phyloP scores from a whole-genome alignment of 495 filamentous ascomycete genomes.

The Aspergillus incahuasiensis region DNA sequence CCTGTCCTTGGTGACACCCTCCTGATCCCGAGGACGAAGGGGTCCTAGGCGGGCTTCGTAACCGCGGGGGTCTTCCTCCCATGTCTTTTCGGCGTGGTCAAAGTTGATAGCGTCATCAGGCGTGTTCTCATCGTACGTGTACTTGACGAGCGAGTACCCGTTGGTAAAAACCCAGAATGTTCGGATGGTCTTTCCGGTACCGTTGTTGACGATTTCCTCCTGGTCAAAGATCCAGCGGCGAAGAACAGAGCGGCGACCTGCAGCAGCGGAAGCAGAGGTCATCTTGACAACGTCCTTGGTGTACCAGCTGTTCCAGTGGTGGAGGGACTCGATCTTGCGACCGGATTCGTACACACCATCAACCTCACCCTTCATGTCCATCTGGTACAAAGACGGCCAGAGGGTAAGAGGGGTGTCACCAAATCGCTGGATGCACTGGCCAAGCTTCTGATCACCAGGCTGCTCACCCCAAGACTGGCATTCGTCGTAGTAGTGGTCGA shows the following conservation, averaged over 20 bases:
- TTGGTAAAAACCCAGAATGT: slow-evolving; percentile 56
- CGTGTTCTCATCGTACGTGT: slow-evolving; percentile 42
- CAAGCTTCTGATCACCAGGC: slow-evolving; percentile 57
- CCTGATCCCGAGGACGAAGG: slow-evolving; percentile 41
- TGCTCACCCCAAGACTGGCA: slow-evolving; percentile 50
- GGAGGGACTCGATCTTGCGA: slow-evolving; percentile 51
- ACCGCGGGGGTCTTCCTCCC: slow-evolving; percentile 46
- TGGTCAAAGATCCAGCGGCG: slow-evolving; percentile 58
- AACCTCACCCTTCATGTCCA: slow-evolving; percentile 56
- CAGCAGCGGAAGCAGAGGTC: slow-evolving; percentile 50
- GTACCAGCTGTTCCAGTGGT: slow-evolving; percentile 61
- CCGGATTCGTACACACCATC: slow-evolving; percentile 63
- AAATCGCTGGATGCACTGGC: slow-evolving; percentile 56
- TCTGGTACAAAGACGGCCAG: slow-evolving; percentile 57
- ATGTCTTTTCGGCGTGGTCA: slow-evolving; percentile 56
- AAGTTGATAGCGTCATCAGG: slow-evolving; percentile 49
- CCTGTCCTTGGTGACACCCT: slow-evolving; percentile 42
- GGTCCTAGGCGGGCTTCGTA: slow-evolving; percentile 52
- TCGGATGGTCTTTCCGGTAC: slow-evolving; percentile 35
- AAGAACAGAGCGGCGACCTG: slow-evolving; percentile 56
- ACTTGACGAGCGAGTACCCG: slow-evolving; percentile 57
- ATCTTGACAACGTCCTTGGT: slow-evolving; percentile 54
- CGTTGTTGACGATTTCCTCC: slow-evolving; percentile 42
- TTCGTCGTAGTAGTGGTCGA: slow-evolving; percentile 49
- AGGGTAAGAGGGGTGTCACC: slow-evolving; percentile 52